Base-by-base conservation (phyloP, 108 stramenopile species). In the Cyclotella atomus region DNA sequence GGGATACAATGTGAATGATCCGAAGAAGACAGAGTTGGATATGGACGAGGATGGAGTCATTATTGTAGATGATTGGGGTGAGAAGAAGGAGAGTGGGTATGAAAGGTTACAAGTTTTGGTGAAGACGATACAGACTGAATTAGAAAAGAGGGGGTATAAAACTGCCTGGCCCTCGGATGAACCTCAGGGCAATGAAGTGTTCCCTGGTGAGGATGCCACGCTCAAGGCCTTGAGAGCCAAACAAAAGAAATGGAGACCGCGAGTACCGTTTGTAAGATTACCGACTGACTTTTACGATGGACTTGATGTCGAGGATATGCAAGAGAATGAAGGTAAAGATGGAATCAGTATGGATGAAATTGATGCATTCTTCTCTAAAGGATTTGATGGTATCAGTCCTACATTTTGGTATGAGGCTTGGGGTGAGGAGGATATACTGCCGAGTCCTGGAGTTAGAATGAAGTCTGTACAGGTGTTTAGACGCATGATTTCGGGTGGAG, bases 401-500 rank as follows among this genome's bases (percentile, higher is more conserved):
- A 69, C 91, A 20, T 88, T 94, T 79, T 94, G 90, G 90, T 81
- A 78, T 52, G 77, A 89, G 52, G 88, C 87, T 76, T 87, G 87
- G 90, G 79, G 68, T 21, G 77, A 74, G 3, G 86, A 91, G 34
- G 93, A 94, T 50, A 77, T 81, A 44, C 60, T 73, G 2, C 35
- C 68, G 1, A 76, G 64, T 24, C 70, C 73, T 25, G 84, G 86
- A n/a, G 81, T 85, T 7, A 70, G 93, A 43, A 68, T 94, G 77
- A 77, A 75, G 35, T 87, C 91, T 34, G 65, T 94, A 38, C 90
- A 82, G 25, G 75, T 94, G 20, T 94, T 91, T 67, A 80, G 82
- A 21, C 81, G 73, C 33, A 69, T 80, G 47, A 47, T 49, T 10
- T 65, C 70, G 15, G 68, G 67, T 52, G 81, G 75, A 16, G 70